These are phyloP conservation scores for Phoenix dactylifera DNA, from an alignment of 176 grass and related monocot genomes.

Conservation along the genomic window DNA sequence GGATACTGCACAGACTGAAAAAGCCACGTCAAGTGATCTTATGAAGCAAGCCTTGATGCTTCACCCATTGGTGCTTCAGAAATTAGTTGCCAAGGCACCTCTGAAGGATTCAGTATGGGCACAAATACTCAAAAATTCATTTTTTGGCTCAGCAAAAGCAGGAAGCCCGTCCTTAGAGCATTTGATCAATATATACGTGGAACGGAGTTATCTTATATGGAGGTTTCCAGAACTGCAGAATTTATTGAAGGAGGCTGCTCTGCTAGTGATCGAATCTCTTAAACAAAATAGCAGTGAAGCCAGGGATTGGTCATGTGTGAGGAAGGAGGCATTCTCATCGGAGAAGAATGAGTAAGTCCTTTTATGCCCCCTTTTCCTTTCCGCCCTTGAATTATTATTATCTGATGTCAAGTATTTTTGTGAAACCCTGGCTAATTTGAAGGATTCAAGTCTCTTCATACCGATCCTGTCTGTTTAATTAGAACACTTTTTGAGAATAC, in stretches of 20 bases:
- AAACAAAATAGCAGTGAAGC: conserved; percentile 71
- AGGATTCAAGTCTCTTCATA: no score
- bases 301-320: conserved; percentile 74
- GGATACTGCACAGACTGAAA: conserved; percentile 34
- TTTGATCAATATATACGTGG: conserved; percentile 94
- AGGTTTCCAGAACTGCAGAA: conserved; percentile 91
- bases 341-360: conserved; percentile 94
- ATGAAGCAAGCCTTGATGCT: conserved; percentile 99
- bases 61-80: conserved; percentile 70
- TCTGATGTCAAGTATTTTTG: no score
- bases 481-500: no score
- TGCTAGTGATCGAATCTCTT: conserved; percentile 69
- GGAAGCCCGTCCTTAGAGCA: conserved; percentile 92
- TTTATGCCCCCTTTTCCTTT: conserved; percentile 1
- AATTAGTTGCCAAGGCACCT: conserved; percentile 86
- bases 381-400: no score
- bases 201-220: conserved; percentile 94
- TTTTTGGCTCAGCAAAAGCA: conserved; percentile 91
- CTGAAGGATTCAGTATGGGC: conserved; percentile 77
- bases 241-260: conserved; percentile 77
- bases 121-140: conserved; percentile 73
- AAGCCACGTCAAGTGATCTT: conserved; percentile 65
- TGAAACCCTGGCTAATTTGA: no score
- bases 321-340: conserved; percentile 74
- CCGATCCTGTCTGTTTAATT: no score